Evolutionary conservation across 1,139 yeast species (phyloP).

Genomic region (Pichia kudriavzevii): DNA sequence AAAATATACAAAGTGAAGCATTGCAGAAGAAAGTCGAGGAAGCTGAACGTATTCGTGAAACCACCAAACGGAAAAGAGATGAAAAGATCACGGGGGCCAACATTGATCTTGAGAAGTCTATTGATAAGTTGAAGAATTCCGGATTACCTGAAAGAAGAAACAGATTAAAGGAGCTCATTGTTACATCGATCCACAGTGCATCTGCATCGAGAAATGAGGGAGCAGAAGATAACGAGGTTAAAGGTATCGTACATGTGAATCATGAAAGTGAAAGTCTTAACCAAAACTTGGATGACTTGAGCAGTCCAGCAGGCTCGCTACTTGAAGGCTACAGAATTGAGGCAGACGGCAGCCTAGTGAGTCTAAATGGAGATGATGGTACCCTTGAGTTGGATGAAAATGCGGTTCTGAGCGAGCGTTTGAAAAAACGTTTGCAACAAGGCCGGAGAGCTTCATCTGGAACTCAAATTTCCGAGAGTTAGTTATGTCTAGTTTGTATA

Average conservation of each 20-base stretch:
- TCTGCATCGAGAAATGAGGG: neutral
- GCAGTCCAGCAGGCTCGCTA: neutral
- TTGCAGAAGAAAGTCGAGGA: slow-evolving; percentile 70
- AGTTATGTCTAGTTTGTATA: no score
- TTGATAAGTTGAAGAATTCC: slow-evolving; percentile 67
- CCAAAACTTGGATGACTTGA: neutral
- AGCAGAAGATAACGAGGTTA: slow-evolving; percentile 1
- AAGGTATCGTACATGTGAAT: slow-evolving; percentile 4
- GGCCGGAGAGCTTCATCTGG: no score
- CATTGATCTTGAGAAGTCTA: slow-evolving; percentile 61
- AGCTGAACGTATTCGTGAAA: slow-evolving; percentile 59
- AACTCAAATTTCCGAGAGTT: no score
- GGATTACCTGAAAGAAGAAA: slow-evolving; percentile 45
- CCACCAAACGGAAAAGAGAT: slow-evolving; percentile 28
- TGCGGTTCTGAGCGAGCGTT: slow-evolving; percentile 25
- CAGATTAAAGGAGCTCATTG: slow-evolving; percentile 14
- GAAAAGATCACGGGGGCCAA: slow-evolving; percentile 30
- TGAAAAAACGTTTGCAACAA: slow-evolving; percentile 22
- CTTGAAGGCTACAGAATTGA: slow-evolving; percentile 9
- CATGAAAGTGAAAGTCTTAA: neutral
- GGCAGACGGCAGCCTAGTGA: slow-evolving; percentile 10
- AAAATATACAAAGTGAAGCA: slow-evolving; percentile 73
- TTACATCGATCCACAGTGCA: slow-evolving; percentile 11
- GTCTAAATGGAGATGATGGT: slow-evolving; percentile 1
- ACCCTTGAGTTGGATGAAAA: slow-evolving; percentile 6